phyloP scores from a whole-genome alignment of 768 basidiomycete species.

The Boletus vinaceobasis region DNA sequence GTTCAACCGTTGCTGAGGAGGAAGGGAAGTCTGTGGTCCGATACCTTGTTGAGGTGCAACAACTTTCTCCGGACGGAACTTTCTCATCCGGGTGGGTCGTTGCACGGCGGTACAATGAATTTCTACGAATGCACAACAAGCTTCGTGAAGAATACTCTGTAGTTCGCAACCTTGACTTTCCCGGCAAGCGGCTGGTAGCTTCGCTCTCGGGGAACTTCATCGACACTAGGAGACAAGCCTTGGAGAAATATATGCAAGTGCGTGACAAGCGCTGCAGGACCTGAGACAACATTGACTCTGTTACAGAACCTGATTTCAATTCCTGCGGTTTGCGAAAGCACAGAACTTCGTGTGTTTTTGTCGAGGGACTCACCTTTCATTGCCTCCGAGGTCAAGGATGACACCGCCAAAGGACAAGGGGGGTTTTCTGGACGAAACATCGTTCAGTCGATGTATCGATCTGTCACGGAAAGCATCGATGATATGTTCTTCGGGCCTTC shows the following conservation, averaged over 20 bases:
- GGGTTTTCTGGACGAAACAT: conserved; percentile 69
- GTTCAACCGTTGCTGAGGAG: conserved; percentile 77
- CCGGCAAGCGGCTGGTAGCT: conserved; percentile 88
- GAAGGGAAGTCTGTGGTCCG: conserved; percentile 88
- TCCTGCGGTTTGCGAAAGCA: conserved; percentile 74
- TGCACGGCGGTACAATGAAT: conserved; percentile 92
- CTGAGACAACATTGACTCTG: background rate
- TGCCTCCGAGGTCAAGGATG: conserved; percentile 45
- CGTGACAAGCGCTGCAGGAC: background rate
- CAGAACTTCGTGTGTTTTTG: conserved; percentile 79
- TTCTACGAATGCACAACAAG: conserved; percentile 83
- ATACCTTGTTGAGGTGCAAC: conserved; percentile 90
- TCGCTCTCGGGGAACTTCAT: conserved; percentile 86
- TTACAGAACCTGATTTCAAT: conserved; percentile 68
- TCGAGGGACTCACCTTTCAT: conserved; percentile 85
- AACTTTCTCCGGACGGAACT: conserved; percentile 73
- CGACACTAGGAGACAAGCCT: conserved; percentile 68
- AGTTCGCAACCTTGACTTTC: conserved; percentile 79
- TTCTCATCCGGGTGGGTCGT: conserved; percentile 91
- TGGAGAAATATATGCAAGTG: conserved; percentile 93
- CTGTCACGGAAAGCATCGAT: conserved; percentile 92
- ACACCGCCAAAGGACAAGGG: conserved; percentile 39
- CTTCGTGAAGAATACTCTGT: conserved; percentile 70
- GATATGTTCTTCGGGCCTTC: conserved; percentile 97
- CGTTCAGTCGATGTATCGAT: conserved; percentile 84